Conservation (phyloP, 2,329 filamentous ascomycete species). For the Penicillium brasilianum region DNA sequence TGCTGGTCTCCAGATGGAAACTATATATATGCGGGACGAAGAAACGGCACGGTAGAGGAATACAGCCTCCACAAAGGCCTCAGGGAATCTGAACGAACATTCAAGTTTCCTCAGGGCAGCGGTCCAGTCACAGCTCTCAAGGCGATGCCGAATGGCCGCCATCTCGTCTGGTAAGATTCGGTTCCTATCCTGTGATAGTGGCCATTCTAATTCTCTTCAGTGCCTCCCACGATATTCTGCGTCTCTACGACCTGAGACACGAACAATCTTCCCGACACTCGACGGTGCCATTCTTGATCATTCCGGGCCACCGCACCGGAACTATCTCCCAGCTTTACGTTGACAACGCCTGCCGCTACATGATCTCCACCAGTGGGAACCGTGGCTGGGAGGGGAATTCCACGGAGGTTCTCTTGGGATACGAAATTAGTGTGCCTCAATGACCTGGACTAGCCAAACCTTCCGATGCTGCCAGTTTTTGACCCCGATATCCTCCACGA, state of each 20-base stretch:
- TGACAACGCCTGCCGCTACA: conserved; percentile 85
- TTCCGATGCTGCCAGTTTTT: not conserved
- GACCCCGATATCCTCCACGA: conserved; percentile 12
- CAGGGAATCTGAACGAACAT: conserved; percentile 74
- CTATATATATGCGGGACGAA: conserved; percentile 86
- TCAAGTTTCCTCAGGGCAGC: conserved; percentile 88
- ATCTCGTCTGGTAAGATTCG: conserved; percentile 76
- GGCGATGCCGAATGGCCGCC: conserved; percentile 89
- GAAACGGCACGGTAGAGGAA: conserved; percentile 94
- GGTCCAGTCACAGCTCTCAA: conserved; percentile 86
- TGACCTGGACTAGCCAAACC: conserved; percentile 12
- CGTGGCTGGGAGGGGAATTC: conserved; percentile 90
- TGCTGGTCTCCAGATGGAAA: conserved; percentile 98
- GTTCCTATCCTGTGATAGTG: too few species aligned
- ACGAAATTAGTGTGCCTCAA: conserved; percentile 73
- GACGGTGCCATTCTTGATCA: conserved; percentile 91
- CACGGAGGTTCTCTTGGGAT: conserved; percentile 91
- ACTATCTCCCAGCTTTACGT: conserved; percentile 86
- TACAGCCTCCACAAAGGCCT: conserved; percentile 83
- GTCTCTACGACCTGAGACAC: conserved; percentile 84
- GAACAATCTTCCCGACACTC: conserved; percentile 70
- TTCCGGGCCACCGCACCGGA: conserved; percentile 86
- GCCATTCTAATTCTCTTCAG: conserved; percentile 49
- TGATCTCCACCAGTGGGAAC: conserved; percentile 90
- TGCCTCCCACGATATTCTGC: conserved; percentile 89